Conservation (phyloP, 306 rosid species). For the Mimosa pudica region DNA sequence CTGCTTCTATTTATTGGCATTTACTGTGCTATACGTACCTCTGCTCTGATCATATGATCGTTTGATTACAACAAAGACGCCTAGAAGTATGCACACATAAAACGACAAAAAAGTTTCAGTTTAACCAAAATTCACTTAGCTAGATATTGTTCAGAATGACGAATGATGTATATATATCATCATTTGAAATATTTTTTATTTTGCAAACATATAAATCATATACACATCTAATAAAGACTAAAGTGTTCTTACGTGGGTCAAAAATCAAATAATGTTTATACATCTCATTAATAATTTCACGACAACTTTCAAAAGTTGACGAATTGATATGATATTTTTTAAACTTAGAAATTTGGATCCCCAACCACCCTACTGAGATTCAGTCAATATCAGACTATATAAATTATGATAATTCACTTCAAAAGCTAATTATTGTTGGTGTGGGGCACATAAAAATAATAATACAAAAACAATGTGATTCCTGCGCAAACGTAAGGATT, state of each 20-base stretch:
- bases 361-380: not conserved
- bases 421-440: not conserved
- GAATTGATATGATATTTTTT: not conserved
- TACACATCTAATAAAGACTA: no score
- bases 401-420: not conserved
- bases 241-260: not conserved
- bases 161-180: no score
- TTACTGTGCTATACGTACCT: not conserved
- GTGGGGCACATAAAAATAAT: conserved; percentile 31
- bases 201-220: no score
- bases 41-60: not conserved
- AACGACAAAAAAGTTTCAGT: not conserved
- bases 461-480: not conserved
- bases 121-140: not conserved
- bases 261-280: not conserved
- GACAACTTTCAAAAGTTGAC: not conserved
- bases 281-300: not conserved
- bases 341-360: not conserved
- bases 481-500: not conserved
- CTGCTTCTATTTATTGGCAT: conserved; percentile 4
- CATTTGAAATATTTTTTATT: not conserved
- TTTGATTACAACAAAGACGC: no score
- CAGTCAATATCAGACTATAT: not conserved
- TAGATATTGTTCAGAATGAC: no score
- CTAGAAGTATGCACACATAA: not conserved